Evolutionary conservation across 2,329 filamentous ascomycete species (phyloP).

Genomic region (Endothia cerciana): DNA sequence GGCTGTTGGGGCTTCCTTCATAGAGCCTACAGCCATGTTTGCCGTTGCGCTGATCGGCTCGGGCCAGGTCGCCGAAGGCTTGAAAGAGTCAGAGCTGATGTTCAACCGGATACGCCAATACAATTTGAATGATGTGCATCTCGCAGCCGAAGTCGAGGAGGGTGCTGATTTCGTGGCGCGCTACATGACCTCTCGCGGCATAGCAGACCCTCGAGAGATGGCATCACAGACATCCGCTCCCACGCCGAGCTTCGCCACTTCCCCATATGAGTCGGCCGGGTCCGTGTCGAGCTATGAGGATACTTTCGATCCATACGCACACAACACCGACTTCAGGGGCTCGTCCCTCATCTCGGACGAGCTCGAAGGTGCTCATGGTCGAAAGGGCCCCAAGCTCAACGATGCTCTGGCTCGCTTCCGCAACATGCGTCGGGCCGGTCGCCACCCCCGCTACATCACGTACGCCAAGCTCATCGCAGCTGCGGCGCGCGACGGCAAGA

Average conservation of each 20-base stretch:
- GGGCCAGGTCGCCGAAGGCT: constrained; percentile 79
- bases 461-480: constrained; percentile 94
- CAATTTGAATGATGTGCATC: constrained; percentile 57
- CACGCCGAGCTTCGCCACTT: constrained; percentile 53
- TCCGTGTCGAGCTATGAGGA: constrained; percentile 72
- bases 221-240: constrained; percentile 51
- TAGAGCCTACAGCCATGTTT: constrained; percentile 91
- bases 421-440: constrained; percentile 89
- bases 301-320: constrained; percentile 86
- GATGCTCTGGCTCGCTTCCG: constrained; percentile 83
- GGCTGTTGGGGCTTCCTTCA: constrained; percentile 65
- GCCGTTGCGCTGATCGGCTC: constrained; percentile 84
- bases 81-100: constrained; percentile 81
- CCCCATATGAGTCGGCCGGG: constrained; percentile 57
- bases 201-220: constrained; percentile 58
- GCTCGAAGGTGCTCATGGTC: constrained; percentile 78
- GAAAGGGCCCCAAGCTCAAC: constrained; percentile 72
- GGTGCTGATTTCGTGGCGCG: constrained; percentile 70
- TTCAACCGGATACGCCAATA: constrained; percentile 78
- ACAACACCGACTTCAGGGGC: constrained; percentile 89
- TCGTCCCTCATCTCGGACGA: constrained; percentile 89
- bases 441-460: constrained; percentile 93
- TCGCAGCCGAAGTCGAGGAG: constrained; percentile 84
- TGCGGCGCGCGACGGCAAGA: constrained; percentile 82
- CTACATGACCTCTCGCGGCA: constrained; percentile 61